Percentiles rank a stretch among this genome's conserved stretches.
Conservation (phyloP, 257 asterid species). For the Misopates orontium region DNA sequence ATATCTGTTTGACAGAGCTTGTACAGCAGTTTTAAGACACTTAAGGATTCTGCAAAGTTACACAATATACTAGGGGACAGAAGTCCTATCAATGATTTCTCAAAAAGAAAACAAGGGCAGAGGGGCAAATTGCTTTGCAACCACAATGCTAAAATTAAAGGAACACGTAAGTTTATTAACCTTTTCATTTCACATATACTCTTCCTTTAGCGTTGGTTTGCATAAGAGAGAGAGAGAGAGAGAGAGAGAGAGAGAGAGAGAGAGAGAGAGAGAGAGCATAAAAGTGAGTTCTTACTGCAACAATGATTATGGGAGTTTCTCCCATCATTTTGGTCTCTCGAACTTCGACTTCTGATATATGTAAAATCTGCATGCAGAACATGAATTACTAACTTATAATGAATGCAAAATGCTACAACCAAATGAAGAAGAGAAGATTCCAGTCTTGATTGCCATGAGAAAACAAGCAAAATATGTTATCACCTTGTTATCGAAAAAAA, state of each 20-base stretch:
- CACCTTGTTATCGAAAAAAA: conserved; percentile 86
- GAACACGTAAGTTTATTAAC: background rate
- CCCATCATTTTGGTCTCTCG: conserved; percentile 97
- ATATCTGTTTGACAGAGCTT: background rate
- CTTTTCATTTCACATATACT: background rate
- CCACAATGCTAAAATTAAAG: background rate
- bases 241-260: background rate
- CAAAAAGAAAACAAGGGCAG: background rate
- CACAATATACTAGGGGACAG: too few species aligned
- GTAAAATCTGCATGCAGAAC: conserved; percentile 69
- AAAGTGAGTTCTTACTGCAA: conserved; percentile 49
- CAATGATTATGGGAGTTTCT: conserved; percentile 82
- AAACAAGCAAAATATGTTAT: background rate
- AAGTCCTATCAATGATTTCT: background rate
- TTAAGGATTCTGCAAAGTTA: background rate
- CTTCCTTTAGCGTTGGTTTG: too few species aligned
- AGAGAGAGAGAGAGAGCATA: background rate
- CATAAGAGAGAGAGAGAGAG: background rate
- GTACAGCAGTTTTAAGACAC: background rate
- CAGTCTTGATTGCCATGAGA: background rate
- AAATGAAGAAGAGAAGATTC: background rate
- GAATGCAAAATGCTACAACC: conserved; percentile 5
- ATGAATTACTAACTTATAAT: background rate
- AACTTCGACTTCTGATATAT: conserved; percentile 84
- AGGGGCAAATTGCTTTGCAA: background rate